Evolutionary conservation across 495 filamentous ascomycete genomes (phyloP), one percentile per base, ranked within the genome.

Genomic region (Hypoxylon cercidicola): DNA sequence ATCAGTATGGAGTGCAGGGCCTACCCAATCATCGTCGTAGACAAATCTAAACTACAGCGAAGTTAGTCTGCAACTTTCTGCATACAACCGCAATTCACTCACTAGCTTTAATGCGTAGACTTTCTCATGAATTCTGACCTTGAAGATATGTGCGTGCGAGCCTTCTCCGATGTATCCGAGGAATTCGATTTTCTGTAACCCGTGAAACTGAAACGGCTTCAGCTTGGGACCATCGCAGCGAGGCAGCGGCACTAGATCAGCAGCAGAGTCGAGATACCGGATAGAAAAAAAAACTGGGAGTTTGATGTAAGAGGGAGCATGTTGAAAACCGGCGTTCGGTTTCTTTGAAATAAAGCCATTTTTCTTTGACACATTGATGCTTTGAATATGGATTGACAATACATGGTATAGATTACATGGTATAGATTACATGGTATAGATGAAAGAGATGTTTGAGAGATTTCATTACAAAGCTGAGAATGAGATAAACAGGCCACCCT

Each of bases 211-310:
- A 44, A 58, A 58, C 5, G 55, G 21, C 41, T 58, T 46, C 41
- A 58, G 28, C 55, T 58, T 58, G 8, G 55, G 55, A 20, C 55
- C 55, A 7, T 58, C 23, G 43, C 40, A 46, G 16, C 15, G 55
- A 12, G 55, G 55, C 20, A 58, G 55, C 15, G 55, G 55, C 25
- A 48, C 23, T 32, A 58, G 15, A 12, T 58, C 43, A 16, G 40
- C 23, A 28, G 10, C 55, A 46, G 55, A 58, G 19, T 34, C 4
- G 15, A 41, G 55, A 41, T 25, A 58, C 55, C 18, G 40, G 55
- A 37, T 58, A 58, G 41, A 49, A 39, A 39, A 13, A 39, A 6
- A 13, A 39, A 13, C n/a, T 10, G 35, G 12, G 4, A 39, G 35
- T 13, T 39, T 41, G 39, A 16, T 41, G 15, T 6, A 16, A 41